Percentiles rank a stretch among this genome's conserved stretches.
phyloP scores from a whole-genome alignment of 306 rosid species.

The Vigna angularis region DNA sequence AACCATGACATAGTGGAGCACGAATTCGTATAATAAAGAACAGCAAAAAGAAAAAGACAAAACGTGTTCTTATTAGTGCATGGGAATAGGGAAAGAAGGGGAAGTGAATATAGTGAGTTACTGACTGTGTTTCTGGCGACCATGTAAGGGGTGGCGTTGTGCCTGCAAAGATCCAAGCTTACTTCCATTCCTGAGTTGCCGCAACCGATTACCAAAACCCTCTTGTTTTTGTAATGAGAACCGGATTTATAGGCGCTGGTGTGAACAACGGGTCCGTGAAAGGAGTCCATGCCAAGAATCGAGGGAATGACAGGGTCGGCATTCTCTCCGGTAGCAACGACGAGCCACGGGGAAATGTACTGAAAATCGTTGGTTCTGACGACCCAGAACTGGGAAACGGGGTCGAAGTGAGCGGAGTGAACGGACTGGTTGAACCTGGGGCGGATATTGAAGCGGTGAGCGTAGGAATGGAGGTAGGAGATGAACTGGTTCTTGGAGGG shows the following conservation, averaged over 20 bases:
- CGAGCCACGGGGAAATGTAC: conserved; percentile 71
- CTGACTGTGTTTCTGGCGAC: conserved; percentile 80
- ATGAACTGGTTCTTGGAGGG: conserved; percentile 77
- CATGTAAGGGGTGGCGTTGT: conserved; percentile 73
- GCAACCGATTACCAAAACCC: conserved; percentile 78
- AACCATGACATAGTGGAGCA: neutral
- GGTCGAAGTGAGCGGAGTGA: conserved; percentile 55
- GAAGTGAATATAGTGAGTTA: neutral
- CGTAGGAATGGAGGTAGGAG: conserved; percentile 72
- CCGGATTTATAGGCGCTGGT: conserved; percentile 70
- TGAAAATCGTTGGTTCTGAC: conserved; percentile 55
- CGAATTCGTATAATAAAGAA: neutral
- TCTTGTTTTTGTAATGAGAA: conserved; percentile 52
- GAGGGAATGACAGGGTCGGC: conserved; percentile 74
- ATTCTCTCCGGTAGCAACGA: conserved; percentile 86
- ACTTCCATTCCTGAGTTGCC: conserved; percentile 97
- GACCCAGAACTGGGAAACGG: conserved; percentile 51
- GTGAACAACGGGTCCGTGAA: conserved; percentile 57
- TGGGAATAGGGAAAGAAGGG: neutral
- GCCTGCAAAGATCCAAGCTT: conserved; percentile 78
- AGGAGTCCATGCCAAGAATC: conserved; percentile 60
- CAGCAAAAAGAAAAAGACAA: neutral
- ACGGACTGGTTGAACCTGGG: conserved; percentile 76
- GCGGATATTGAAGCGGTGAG: conserved; percentile 59
- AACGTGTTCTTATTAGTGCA: neutral